phyloP scores from a whole-genome alignment of 108 stramenopile genomes.

The Pinguiococcus pyrenoidosus region DNA sequence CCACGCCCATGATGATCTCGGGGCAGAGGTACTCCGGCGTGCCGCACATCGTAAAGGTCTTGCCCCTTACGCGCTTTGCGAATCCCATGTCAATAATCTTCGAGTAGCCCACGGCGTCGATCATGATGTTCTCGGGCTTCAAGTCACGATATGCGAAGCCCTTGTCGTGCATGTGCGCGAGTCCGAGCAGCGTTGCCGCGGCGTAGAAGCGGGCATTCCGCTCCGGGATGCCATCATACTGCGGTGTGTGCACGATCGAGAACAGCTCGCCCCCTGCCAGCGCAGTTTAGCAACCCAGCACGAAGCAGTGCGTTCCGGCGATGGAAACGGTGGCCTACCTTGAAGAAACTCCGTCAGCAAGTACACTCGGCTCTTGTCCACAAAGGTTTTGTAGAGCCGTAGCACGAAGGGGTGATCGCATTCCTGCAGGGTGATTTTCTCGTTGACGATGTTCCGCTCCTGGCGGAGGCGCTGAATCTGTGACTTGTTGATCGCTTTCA shows the following conservation, averaged over 20 bases:
- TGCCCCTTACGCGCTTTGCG: constrained; percentile 80
- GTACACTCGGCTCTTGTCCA: constrained; percentile 60
- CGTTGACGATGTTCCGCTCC: not conserved
- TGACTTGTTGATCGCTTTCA: constrained; percentile 12
- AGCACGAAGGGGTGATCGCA: constrained; percentile 6
- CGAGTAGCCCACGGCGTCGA: constrained; percentile 71
- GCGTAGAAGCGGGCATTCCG: constrained; percentile 23
- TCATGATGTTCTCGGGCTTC: constrained; percentile 70
- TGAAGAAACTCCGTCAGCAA: constrained; percentile 62
- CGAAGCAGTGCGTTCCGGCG: no score
- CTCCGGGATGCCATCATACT: constrained; percentile 4
- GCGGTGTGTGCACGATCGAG: constrained; percentile 2
- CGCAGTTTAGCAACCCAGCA: constrained; percentile 4
- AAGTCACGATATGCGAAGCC: constrained; percentile 62
- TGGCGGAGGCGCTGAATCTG: not conserved
- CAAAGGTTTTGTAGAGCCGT: constrained; percentile 21
- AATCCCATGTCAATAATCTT: constrained; percentile 91
- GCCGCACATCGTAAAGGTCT: constrained; percentile 90
- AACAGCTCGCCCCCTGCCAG: constrained; percentile 9
- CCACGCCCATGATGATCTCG: constrained; percentile 82
- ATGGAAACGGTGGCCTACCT: constrained; percentile 28
- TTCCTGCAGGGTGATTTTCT: constrained; percentile 1
- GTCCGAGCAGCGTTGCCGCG: constrained; percentile 13
- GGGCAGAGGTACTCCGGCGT: constrained; percentile 96
- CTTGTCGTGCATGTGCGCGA: constrained; percentile 53